A percentile compares a stretch with the other conserved stretches of the same genome.
These are phyloP conservation scores for Tritrichomonas foetus DNA, from an alignment of 208 protist genomes.

Conservation along the genomic window DNA sequence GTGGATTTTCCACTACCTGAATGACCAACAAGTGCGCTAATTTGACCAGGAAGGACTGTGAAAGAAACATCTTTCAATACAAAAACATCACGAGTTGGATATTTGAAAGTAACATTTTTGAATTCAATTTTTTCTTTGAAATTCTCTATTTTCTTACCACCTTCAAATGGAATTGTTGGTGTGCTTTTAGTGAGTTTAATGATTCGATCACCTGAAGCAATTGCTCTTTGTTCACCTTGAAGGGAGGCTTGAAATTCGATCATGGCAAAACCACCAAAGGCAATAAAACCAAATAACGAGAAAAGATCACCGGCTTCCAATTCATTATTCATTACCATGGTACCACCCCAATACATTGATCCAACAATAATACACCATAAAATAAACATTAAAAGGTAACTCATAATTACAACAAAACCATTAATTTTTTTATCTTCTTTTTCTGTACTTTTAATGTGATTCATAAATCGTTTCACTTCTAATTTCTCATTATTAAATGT, in stretches of 20 bases:
- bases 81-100: neutral
- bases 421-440: neutral
- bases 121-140: neutral
- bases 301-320: neutral
- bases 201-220: neutral
- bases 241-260: neutral
- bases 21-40: neutral
- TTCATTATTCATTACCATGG: neutral
- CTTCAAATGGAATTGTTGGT: conserved; percentile 6
- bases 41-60: neutral
- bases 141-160: neutral
- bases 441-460: no score
- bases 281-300: neutral
- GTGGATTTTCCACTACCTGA: conserved; percentile 47
- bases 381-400: neutral
- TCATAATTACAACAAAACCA: neutral
- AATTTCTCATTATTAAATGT: neutral
- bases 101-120: neutral
- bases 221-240: neutral
- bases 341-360: neutral
- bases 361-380: neutral
- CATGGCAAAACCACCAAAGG: neutral
- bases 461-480: neutral
- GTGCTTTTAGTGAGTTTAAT: neutral
- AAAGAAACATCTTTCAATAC: neutral